These are phyloP conservation scores for Podila epicladia DNA, from an alignment of 192 early-diverging fungal genomes.

Conservation along the genomic window DNA sequence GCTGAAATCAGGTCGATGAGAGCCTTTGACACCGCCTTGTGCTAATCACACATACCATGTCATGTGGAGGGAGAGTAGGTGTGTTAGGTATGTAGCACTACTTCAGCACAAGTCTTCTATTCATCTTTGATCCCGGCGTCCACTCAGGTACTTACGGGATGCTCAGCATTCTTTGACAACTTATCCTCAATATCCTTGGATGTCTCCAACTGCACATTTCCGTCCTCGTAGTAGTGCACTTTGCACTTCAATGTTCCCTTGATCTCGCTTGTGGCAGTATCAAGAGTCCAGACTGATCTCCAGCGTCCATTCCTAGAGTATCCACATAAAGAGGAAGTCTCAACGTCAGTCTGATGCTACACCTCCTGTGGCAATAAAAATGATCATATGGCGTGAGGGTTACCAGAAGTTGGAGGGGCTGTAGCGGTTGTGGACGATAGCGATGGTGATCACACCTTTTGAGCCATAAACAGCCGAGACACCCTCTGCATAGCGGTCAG, in stretches of 20 bases:
- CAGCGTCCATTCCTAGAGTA: constrained; percentile 87
- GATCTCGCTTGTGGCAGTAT: constrained; percentile 65
- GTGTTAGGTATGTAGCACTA: neutral
- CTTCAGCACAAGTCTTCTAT: neutral
- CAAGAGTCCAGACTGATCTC: constrained; percentile 84
- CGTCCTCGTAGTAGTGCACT: constrained; percentile 99
- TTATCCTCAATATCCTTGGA: constrained; percentile 72
- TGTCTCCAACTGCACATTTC: constrained; percentile 95
- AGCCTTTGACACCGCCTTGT: constrained; percentile 31
- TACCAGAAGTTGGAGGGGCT: constrained; percentile 95
- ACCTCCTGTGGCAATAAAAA: no score
- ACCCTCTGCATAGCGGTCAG: constrained; percentile 86
- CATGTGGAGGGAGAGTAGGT: neutral
- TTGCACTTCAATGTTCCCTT: constrained; percentile 79
- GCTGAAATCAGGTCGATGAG: constrained; percentile 75
- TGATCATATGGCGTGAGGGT: neutral
- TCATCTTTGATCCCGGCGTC: no score
- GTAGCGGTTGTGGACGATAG: constrained; percentile 91
- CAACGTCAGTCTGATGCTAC: no score
- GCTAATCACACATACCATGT: neutral
- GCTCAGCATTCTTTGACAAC: constrained; percentile 21
- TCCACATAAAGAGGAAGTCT: neutral
- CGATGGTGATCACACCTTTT: constrained; percentile 62
- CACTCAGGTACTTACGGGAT: constrained; percentile 30
- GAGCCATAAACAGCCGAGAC: constrained; percentile 69